Evolutionary conservation across 345 rosid species (phyloP), one percentile per base, ranked within the genome.

Genomic region (Eucalyptus curtisii): DNA sequence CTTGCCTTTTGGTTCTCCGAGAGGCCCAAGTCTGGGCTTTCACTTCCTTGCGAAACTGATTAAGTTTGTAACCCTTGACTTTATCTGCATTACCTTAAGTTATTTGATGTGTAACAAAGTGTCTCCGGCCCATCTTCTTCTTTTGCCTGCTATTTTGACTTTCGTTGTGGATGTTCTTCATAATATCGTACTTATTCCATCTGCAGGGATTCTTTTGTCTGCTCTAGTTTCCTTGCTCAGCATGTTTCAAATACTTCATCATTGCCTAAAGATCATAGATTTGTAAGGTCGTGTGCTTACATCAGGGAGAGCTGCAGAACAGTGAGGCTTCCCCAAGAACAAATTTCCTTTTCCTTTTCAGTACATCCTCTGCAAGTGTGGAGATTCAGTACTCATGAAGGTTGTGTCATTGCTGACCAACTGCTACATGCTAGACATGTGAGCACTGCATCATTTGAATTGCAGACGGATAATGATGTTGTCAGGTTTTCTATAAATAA

Each of bases 401-500:
- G 45, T 86, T 19, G 42, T 88, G 87, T 66, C 89, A 13, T 86
- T 80, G 59, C 90, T 87, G 71, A 85, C 61, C 90, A 87, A 89
- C 82, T 89, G 89, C 71, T 89, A 9, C 85, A 31, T 87, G 89
- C 90, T 79, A 92, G 97, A 91, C 86, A 90, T 87, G 79, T 90
- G 91, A 94, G 96, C 90, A 90, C 84, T 87, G 91, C 93, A 11
- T 90, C 96, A 27, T 33, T 97, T 87, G 93, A 94, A 90, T 88
- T 96, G 90, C 93, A 91, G 91, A 93, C 95, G 24, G 95, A 94
- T 81, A 91, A 91, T 82, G 92, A 93, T 92, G 92, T 95, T 81
- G 93, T 95, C 68, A 95, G 96, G 94, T 96, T 97, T 94, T 91
- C 96, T 79, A 64, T 95, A 90, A 90, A 89, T 87, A 93, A 93